Evolutionary conservation across 768 basidiomycete species (phyloP), one percentile per base, ranked within the genome.

Genomic region (Leccinum obscurum): DNA sequence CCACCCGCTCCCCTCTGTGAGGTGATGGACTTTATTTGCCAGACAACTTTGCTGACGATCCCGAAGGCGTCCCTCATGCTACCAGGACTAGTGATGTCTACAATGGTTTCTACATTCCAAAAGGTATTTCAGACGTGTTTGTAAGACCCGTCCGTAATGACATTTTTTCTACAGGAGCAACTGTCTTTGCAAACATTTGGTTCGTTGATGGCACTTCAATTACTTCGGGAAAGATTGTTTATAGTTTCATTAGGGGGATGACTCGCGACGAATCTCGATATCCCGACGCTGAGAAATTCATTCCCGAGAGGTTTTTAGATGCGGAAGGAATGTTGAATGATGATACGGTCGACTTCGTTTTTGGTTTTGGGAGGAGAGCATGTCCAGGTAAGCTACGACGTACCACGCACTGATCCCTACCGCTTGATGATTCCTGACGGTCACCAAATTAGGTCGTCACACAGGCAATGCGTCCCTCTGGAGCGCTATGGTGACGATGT

Each of bases 51-150:
- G n/a, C 32, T 64, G n/a, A 64, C 22, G 22, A 3, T 24, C 35
- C 13, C 28, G 10, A 54, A 62, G 59, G 39, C 1, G 6, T 66
- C 46, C 59, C 61, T 37, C 76, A 74, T 56, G 51, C 62, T 13
- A 39, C 67, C 6, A 77, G 75, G 0, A 62, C 68, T 35, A 77
- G 78, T 57, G 80, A 81, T 52, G 60, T 73, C 13, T 81, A 80
- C 63, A 67, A 73, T 24, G 76, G 77, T 20, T 81, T 81, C 59
- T 69, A 81, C 13, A 86, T 86, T 52, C 84, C 85, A 1, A 76
- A 77, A 61, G 85, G 84, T 61, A 55, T 55, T 15, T 50, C 7
- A 15, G 8, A 28, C 9, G 20, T 32, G 14, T 37, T 34, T 17
- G 32, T 15, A 1, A 51, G 34, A 37, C 22, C 4, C 5, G 15